Base-by-base conservation (phyloP, 2,329 filamentous ascomycete species). In the Dothidotthia symphoricarpi region DNA sequence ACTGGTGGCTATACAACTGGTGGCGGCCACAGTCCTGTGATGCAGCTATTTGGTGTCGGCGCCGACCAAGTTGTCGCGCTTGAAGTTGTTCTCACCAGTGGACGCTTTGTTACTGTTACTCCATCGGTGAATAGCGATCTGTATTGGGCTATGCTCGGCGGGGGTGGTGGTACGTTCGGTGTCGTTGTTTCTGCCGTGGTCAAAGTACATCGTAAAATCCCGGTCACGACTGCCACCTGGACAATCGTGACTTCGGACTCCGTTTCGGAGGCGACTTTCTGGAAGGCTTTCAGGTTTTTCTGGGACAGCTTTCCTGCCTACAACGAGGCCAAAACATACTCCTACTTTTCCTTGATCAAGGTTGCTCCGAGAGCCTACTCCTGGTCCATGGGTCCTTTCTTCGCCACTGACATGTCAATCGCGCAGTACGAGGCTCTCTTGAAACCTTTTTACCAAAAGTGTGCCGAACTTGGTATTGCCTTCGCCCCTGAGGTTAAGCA, bases 21-120 rank as follows among this genome's bases (percentile, higher is more conserved):
- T 6, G 77, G 75, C 16, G 77, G 77, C 0, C 75, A 80, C 56
- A 74, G 71, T 8, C 75, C 75, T 5, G 50, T 81, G 24, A 70
- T 70, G 13, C 67, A 67, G 26, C 52, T 70, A 19, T 73, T 73
- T 43, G 59, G 57, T 17, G 53, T 61, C 45, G 56, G 53, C n/a
- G 59, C 56, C 2, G 57, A 61, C 34, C 44, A 60, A n/a, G 51
- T 59, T 10, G 41, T 61, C 4, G 45, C 45, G 13, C 52, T 57
- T 15, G 50, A 60, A 34, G 34, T 60, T 12, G 49, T 57, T 8
- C 50, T 53, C 2, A 19, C 59, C 2, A 45, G 35, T 27, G 57
- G 57, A 17, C 42, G 57, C 11, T 54, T 60, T 37, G 22, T 59
- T 3, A 51, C 46, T 12, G 51, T 49, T 12, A 51, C 53, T 24